phyloP scores from a whole-genome alignment of 371 early-diverging fungal genomes.

The Capillidium heterosporum region DNA sequence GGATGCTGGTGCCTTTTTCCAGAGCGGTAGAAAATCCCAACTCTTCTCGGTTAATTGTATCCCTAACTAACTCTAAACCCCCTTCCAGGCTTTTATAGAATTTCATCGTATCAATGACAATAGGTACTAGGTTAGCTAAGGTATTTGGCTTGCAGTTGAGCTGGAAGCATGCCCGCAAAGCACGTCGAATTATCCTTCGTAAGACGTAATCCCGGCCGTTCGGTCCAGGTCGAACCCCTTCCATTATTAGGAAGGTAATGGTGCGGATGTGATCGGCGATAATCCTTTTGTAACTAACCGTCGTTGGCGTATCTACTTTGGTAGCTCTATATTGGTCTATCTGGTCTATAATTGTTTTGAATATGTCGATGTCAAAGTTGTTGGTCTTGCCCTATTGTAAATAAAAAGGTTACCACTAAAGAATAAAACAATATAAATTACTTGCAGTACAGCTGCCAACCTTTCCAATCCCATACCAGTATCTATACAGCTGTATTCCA shows the following conservation, averaged over 20 bases:
- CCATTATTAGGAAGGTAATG: conserved; percentile 48
- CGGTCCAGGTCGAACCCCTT: conserved; percentile 62
- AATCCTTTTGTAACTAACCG: conserved; percentile 31
- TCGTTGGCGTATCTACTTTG: neutral
- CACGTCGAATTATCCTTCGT: conserved; percentile 56
- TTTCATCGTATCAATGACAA: neutral
- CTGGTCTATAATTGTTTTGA: conserved; percentile 24
- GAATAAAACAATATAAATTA: neutral
- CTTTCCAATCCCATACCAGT: conserved; percentile 74
- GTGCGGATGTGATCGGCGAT: conserved; percentile 59
- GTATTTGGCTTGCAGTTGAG: conserved; percentile 32
- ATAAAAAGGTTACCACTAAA: neutral
- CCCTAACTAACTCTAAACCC: conserved; percentile 27
- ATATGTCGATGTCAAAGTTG: conserved; percentile 55
- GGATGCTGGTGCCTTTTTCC: conserved; percentile 32
- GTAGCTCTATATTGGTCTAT: conserved; percentile 17
- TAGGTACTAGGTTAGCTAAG: neutral
- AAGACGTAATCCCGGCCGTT: conserved; percentile 61
- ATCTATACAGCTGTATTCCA: conserved; percentile 48
- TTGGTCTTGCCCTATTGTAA: conserved; percentile 25
- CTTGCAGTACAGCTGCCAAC: conserved; percentile 38
- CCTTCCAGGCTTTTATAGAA: conserved; percentile 34
- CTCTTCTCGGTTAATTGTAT: conserved; percentile 46
- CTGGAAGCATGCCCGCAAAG: conserved; percentile 44
- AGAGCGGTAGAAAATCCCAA: conserved; percentile 36